Percentiles rank a stretch among this genome's conserved stretches.
phyloP scores from a whole-genome alignment of 208 protist genomes.

The Porcisia hertigi region DNA sequence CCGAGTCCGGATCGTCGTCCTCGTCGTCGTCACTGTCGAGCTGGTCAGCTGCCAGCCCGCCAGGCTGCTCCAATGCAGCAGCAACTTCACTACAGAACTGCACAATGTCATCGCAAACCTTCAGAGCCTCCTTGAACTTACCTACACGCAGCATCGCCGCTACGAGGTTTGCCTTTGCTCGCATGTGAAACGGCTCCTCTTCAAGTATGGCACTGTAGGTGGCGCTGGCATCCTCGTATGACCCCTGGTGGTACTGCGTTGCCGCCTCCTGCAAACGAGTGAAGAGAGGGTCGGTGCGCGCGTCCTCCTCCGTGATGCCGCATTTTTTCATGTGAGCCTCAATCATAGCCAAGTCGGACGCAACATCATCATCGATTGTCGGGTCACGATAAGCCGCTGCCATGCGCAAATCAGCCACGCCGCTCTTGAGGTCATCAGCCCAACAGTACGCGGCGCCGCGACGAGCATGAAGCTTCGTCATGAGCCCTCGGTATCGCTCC shows the following conservation, averaged over 20 bases:
- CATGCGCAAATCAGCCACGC: conserved; percentile 80
- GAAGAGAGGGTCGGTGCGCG: conserved; percentile 28
- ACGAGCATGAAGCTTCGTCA: conserved; percentile 86
- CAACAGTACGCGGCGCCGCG: conserved; percentile 88
- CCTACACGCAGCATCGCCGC: conserved; percentile 74
- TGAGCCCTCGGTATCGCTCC: conserved; percentile 84
- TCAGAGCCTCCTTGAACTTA: conserved; percentile 64
- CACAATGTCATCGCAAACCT: conserved; percentile 71
- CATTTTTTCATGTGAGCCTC: conserved; percentile 43
- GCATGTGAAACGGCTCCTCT: conserved; percentile 52
- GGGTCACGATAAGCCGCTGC: conserved; percentile 81
- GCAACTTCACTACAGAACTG: conserved; percentile 83
- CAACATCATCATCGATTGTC: conserved; percentile 56
- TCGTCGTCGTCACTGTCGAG: conserved; percentile 87
- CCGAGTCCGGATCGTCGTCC: conserved; percentile 42
- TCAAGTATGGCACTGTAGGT: conserved; percentile 66
- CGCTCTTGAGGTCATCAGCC: conserved; percentile 58
- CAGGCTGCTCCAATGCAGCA: conserved; percentile 72
- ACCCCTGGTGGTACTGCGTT: conserved; percentile 62
- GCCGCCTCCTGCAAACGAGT: conserved; percentile 64
- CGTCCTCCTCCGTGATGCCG: conserved; percentile 22
- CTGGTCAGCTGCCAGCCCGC: conserved; percentile 45
- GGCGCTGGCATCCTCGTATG: conserved; percentile 54
- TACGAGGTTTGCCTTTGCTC: conserved; percentile 75
- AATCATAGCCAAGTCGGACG: conserved; percentile 52